Conservation (phyloP, 2,329 filamentous ascomycete genomes). For the Rhytidhysteron rufulum region DNA sequence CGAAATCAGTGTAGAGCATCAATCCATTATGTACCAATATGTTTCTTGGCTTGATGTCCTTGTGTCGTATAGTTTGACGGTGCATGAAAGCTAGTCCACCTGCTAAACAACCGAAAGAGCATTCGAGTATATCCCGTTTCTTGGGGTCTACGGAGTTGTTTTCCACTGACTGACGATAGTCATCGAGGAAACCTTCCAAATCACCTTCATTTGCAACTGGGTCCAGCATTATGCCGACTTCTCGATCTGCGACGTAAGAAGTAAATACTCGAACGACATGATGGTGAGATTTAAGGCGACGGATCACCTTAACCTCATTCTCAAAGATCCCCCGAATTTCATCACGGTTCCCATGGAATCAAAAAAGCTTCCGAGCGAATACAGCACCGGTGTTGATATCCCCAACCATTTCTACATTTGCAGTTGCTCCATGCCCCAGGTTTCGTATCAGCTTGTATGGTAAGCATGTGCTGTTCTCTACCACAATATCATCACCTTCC, state of each 20-base stretch:
- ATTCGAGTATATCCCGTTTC: not conserved
- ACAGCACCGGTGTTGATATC: not conserved
- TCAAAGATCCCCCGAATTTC: conserved; percentile 3
- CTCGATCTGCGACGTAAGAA: conserved; percentile 8
- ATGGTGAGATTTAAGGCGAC: conserved; percentile 7
- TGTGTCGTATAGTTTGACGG: conserved; percentile 13
- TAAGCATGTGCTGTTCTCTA: not conserved
- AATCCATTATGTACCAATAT: conserved; percentile 14
- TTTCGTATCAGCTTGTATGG: not conserved
- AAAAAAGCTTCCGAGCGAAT: not conserved
- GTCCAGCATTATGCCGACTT: conserved; percentile 12
- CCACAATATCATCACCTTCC: not conserved
- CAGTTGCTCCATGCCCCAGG: not conserved
- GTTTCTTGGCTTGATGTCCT: conserved; percentile 20
- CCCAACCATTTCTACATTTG: not conserved
- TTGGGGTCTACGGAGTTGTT: conserved; percentile 2
- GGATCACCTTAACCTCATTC: conserved; percentile 12
- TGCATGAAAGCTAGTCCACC: conserved; percentile 15
- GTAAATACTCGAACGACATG: conserved; percentile 14
- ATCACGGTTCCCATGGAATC: not conserved
- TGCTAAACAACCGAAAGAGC: conserved; percentile 15
- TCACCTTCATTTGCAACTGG: conserved; percentile 17
- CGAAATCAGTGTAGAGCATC: conserved; percentile 19
- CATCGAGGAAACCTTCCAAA: conserved; percentile 15
- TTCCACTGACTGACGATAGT: not conserved